These are phyloP conservation scores for Dothistroma pini DNA, from an alignment of 2,329 filamentous ascomycete genomes.

Conservation along the genomic window DNA sequence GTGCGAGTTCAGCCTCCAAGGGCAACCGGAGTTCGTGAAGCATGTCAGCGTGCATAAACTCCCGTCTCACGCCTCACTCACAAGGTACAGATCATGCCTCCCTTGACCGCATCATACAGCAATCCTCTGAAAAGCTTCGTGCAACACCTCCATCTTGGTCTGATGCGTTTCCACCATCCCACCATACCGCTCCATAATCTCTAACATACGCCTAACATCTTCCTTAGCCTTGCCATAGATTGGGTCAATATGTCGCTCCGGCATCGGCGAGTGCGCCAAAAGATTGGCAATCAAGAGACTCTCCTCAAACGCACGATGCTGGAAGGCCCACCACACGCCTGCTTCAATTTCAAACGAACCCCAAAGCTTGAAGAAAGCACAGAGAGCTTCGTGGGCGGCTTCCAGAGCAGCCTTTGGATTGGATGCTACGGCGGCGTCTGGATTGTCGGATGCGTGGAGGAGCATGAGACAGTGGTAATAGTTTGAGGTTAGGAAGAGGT, in stretches of 20 bases:
- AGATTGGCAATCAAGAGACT: constrained; percentile 39
- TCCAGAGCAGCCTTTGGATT: constrained; percentile 69
- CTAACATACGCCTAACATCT: constrained; percentile 44
- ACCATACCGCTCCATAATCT: constrained; percentile 44
- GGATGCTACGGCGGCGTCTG: constrained; percentile 47
- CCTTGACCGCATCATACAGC: constrained; percentile 18
- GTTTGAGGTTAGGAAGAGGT: constrained; percentile 74
- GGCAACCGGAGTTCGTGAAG: no score
- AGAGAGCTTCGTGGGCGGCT: constrained; percentile 70
- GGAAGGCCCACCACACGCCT: constrained; percentile 77
- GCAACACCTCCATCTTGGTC: constrained; percentile 46
- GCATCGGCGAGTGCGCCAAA: constrained; percentile 13
- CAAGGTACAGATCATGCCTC: neutral
- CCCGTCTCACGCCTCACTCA: neutral
- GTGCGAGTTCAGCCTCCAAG: neutral
- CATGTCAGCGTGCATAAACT: neutral
- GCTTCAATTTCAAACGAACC: constrained; percentile 66
- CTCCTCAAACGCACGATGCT: constrained; percentile 75
- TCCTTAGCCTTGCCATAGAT: constrained; percentile 39
- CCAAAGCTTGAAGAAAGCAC: constrained; percentile 70
- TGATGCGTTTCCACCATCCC: constrained; percentile 47
- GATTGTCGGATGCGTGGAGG: constrained; percentile 67
- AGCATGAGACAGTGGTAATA: constrained; percentile 82
- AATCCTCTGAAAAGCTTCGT: constrained; percentile 41
- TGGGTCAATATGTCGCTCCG: constrained; percentile 25